These are phyloP conservation scores for Cladophialophora chaetospira DNA, from an alignment of 2,329 filamentous ascomycete genomes.

Conservation along the genomic window DNA sequence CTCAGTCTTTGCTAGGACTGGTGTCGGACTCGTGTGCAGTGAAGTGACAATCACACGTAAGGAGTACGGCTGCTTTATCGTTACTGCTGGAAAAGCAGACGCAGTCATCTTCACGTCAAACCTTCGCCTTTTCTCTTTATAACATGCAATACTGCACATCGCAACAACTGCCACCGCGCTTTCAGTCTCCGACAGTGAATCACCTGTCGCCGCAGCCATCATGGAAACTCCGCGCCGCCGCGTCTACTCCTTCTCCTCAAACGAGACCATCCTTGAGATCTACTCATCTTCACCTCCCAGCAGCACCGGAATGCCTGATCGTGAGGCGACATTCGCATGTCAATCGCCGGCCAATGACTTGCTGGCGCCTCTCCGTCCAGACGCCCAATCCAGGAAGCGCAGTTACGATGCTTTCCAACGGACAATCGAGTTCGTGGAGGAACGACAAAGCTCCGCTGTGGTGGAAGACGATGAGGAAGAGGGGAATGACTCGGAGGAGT, in stretches of 20 bases:
- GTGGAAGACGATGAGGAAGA: not conserved
- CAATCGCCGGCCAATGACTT: not conserved
- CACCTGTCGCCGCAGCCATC: not conserved
- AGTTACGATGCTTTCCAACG: not conserved
- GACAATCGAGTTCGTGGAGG: not conserved
- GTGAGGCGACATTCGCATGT: not conserved
- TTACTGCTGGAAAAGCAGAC: no score
- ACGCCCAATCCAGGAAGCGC: no score
- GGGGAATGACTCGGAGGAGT: not conserved
- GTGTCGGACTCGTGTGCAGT: no score
- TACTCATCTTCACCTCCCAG: slow-evolving; percentile 1
- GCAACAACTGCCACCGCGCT: no score
- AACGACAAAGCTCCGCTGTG: not conserved
- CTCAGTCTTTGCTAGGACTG: no score
- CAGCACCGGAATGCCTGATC: not conserved
- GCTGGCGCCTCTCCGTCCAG: no score
- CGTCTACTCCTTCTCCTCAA: slow-evolving; percentile 2
- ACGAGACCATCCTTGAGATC: slow-evolving; percentile 10
- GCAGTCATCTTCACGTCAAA: no score
- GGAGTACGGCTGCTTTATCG: no score
- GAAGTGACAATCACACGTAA: no score
- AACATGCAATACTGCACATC: no score
- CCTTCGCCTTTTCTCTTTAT: no score
- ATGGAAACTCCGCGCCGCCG: not conserved
- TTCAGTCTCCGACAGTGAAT: no score